These are phyloP conservation scores for Lepidium sativum DNA, from an alignment of 345 rosid genomes.

Conservation along the genomic window DNA sequence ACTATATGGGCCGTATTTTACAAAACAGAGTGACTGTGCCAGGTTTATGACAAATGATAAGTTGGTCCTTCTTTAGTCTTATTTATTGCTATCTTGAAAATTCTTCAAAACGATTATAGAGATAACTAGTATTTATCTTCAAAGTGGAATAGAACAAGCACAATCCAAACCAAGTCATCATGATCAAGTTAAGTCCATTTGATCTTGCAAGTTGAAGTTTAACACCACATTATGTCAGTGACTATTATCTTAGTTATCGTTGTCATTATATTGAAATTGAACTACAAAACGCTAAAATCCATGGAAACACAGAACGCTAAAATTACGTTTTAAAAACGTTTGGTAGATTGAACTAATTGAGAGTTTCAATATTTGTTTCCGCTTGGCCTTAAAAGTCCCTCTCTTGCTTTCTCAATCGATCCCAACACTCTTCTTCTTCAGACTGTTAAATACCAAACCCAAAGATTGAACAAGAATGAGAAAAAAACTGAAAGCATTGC, in stretches of 20 bases:
- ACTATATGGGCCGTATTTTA: not conserved
- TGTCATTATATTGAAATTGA: not conserved
- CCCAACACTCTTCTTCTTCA: not conserved
- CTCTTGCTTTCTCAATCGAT: not conserved
- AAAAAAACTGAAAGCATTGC: not conserved
- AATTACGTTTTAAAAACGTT: not conserved
- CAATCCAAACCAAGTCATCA: not conserved
- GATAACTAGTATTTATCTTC: too few relatives aligned
- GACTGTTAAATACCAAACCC: slow-evolving; percentile 5
- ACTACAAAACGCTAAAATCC: not conserved
- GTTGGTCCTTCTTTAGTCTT: too few relatives aligned
- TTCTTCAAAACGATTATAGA: too few relatives aligned
- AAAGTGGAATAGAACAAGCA: too few relatives aligned
- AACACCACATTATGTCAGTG: not conserved
- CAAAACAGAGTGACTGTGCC: not conserved
- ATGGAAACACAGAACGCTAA: not conserved
- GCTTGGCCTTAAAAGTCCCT: not conserved
- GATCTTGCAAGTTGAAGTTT: not conserved
- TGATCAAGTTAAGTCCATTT: not conserved
- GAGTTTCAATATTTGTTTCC: not conserved
- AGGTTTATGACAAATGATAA: too few relatives aligned
- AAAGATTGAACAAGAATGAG: not conserved
- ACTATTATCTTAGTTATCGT: too few relatives aligned
- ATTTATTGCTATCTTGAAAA: too few relatives aligned
- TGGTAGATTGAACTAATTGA: too few relatives aligned